These are phyloP conservation scores for Lenzites betulinus DNA, from an alignment of 768 basidiomycete species.

Conservation along the genomic window DNA sequence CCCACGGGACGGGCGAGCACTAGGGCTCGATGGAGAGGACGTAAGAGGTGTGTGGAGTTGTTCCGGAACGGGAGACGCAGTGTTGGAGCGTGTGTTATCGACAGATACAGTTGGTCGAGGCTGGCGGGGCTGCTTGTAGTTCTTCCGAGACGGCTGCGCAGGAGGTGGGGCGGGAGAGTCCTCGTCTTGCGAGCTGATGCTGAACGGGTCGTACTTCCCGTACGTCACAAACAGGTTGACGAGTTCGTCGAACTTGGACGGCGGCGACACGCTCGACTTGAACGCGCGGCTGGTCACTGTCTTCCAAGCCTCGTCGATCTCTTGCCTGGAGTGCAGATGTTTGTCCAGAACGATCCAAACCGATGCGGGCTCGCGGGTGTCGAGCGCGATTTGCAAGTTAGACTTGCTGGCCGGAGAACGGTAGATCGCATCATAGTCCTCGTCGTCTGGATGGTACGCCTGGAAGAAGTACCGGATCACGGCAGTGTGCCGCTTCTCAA, in stretches of 20 bases:
- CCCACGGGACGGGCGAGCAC: conserved; percentile 12
- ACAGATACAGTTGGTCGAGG: conserved; percentile 6
- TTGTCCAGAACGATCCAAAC: conserved; percentile 66
- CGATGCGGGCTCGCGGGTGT: conserved; percentile 62
- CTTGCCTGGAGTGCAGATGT: conserved; percentile 48
- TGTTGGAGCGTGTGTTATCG: conserved; percentile 3
- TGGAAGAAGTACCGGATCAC: conserved; percentile 65
- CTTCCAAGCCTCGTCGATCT: conserved; percentile 54
- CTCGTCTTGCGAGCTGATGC: conserved; percentile 36
- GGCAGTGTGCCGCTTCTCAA: conserved; percentile 51
- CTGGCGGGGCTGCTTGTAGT: conserved; percentile 5
- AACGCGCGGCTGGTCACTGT: conserved; percentile 38
- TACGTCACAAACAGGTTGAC: conserved; percentile 52
- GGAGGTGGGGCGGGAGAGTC: conserved; percentile 2
- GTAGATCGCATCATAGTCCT: conserved; percentile 55
- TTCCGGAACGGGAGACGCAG: conserved; percentile 7
- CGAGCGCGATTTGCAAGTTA: conserved; percentile 57
- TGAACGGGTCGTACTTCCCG: conserved; percentile 42
- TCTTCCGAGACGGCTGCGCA: background rate
- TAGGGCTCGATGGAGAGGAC: background rate
- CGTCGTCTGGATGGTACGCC: conserved; percentile 53
- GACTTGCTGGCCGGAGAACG: conserved; percentile 41
- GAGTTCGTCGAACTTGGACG: conserved; percentile 48
- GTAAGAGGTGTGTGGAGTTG: background rate
- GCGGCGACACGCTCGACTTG: conserved; percentile 15